Evolutionary conservation across 495 filamentous ascomycete species (phyloP).

Genomic region (Rhypophila decipiens): DNA sequence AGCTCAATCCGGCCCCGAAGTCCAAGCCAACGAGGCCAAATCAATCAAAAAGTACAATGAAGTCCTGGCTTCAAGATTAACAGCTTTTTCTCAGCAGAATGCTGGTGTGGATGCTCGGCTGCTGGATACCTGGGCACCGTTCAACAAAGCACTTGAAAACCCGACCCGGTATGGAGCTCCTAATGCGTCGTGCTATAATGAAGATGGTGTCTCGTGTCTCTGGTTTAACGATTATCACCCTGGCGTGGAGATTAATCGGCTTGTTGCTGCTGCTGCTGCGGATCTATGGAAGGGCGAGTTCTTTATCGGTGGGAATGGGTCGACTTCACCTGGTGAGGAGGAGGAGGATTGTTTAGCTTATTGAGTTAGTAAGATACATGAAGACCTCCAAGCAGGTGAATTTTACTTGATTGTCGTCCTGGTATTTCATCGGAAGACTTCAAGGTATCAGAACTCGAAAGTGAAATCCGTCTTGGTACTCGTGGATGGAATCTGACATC

Average conservation of each 20-base stretch:
- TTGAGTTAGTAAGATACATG: too few species aligned
- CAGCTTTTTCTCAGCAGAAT: constrained; percentile 23
- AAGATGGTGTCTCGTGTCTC: constrained; percentile 35
- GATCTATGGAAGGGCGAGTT: constrained; percentile 27
- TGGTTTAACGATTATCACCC: constrained; percentile 45
- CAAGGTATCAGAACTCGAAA: too few species aligned
- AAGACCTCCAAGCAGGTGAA: too few species aligned
- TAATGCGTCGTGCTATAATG: constrained; percentile 38
- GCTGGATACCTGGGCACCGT: constrained; percentile 34
- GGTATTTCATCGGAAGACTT: too few species aligned
- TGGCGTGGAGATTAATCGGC: constrained; percentile 30
- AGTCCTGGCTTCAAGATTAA: constrained; percentile 14
- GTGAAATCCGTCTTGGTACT: too few species aligned
- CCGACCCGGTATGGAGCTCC: constrained; percentile 36
- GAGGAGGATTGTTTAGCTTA: too few species aligned
- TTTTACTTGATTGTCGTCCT: too few species aligned
- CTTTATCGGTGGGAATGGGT: too few species aligned
- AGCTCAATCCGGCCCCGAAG: constrained; percentile 17
- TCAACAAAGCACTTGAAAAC: constrained; percentile 35
- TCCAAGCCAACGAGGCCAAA: constrained; percentile 20
- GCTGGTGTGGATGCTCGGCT: constrained; percentile 22
- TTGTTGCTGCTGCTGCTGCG: constrained; percentile 36
- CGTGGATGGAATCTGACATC: too few species aligned
- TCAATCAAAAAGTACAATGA: constrained; percentile 37
- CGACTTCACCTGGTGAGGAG: too few species aligned